Evolutionary conservation across 2,329 filamentous ascomycete genomes (phyloP), one percentile per base, ranked within the genome.

Genomic region (Pseudogymnoascus sp.): DNA sequence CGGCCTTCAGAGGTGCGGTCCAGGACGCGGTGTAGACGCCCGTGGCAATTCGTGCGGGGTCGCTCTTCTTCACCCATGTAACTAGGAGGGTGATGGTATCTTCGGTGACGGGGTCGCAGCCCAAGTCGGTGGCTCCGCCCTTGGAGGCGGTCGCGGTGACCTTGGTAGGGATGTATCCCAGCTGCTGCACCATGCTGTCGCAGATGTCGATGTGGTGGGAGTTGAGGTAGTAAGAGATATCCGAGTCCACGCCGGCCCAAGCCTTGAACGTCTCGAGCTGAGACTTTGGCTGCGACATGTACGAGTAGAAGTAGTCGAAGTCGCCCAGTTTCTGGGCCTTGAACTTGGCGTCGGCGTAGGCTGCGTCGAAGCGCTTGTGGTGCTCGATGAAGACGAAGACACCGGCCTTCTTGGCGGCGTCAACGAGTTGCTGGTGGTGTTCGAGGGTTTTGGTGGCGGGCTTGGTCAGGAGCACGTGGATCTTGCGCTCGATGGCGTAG

Each of bases 301-400:
- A 97, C 70, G 85, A 89, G 83, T 96, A 97, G 76, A 96, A 97
- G 82, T 97, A 97, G 81, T 96, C 96, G 85, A 97, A 97, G 78
- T 96, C 91, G 68, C 93, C 93, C 7, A 97, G 80, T 62, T 81
- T 86, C 72, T 85, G 79, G 13, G 91, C 90, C 70, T 88, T 87
- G 78, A 87, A 87, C 60, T 87, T 85, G 13, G 93, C 93, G 75
- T 97, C 93, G 13, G 90, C 86, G 79, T 97, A 97, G 21, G 91
- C 91, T 1, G 93, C 93, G 75, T 97, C 93, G 78, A 88, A 97
- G 64, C 93, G 91, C 81, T 97, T 97, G 83, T 97, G 93, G 79
- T 97, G 93, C 82, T 97, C 93, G 71, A 97, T 82, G 79, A 91
- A 96, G 68, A 96, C 91, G 74, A 93, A 93, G 64, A 97, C 92